Evolutionary conservation across 192 early-diverging fungal genomes (phyloP).

Genomic region (Rhizoclosmatium globosum): DNA sequence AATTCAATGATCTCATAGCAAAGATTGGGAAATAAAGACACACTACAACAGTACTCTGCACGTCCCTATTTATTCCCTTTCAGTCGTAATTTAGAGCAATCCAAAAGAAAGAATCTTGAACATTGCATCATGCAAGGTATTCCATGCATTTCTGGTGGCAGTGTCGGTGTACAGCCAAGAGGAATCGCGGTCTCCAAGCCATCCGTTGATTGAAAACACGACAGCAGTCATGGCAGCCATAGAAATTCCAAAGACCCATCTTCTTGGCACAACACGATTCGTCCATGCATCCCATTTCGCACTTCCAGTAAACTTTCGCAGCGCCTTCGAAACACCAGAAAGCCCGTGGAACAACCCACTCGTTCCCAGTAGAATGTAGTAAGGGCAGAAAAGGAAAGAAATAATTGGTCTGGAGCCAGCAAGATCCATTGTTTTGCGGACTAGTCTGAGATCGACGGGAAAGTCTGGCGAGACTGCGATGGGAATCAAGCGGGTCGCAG

Average conservation of each 20-base stretch:
- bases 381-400: background rate
- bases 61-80: background rate
- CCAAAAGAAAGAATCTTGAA: background rate
- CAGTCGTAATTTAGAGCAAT: background rate
- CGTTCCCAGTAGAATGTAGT: background rate
- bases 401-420: background rate
- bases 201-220: background rate
- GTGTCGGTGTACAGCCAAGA: background rate
- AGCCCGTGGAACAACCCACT: background rate
- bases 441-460: background rate
- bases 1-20: background rate
- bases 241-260: background rate
- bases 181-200: background rate
- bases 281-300: background rate
- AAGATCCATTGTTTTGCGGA: background rate
- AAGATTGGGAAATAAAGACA: background rate
- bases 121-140: background rate
- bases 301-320: background rate
- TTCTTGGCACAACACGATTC: background rate
- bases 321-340: background rate
- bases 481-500: background rate
- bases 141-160: background rate
- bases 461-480: background rate
- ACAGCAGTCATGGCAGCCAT: background rate
- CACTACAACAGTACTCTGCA: background rate